Conservation (phyloP, 2,329 filamentous ascomycete genomes). For the Pseudocercospora fuligena region DNA sequence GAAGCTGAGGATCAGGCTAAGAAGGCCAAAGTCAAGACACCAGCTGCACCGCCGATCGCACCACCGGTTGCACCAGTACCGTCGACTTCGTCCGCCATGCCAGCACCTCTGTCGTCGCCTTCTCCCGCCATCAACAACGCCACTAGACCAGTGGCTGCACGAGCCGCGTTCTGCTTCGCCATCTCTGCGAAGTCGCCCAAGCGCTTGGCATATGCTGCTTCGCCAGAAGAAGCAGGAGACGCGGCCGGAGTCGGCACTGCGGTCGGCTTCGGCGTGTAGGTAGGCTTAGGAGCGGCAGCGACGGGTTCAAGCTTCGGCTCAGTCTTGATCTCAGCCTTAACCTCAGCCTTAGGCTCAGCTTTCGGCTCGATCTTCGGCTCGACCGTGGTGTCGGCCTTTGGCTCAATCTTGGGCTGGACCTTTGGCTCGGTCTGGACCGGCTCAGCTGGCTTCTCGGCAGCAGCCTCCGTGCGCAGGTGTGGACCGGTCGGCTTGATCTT, state of each 20-base stretch:
- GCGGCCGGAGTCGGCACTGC: constrained; percentile 2
- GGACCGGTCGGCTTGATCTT: neutral
- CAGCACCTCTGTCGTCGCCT: too few relatives aligned
- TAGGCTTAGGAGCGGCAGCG: neutral
- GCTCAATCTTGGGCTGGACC: neutral
- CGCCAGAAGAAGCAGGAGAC: neutral
- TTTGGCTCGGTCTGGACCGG: neutral
- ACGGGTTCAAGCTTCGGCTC: neutral
- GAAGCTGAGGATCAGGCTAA: too few relatives aligned
- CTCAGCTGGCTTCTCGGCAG: neutral
- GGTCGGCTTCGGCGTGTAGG: neutral
- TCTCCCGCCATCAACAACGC: too few relatives aligned
- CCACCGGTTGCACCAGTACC: too few relatives aligned
- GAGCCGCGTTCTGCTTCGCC: neutral
- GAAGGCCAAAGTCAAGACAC: too few relatives aligned
- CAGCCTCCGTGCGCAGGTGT: neutral
- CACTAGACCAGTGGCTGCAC: neutral
- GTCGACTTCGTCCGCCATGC: too few relatives aligned
- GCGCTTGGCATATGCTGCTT: neutral
- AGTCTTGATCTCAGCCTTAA: neutral
- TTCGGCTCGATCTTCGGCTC: neutral
- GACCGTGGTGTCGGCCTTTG: neutral
- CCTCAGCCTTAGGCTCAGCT: neutral
- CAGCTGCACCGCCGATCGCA: too few relatives aligned
- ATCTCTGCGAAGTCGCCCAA: neutral